phyloP scores from a whole-genome alignment of 139 green algal species.

The Volvox africanus region DNA sequence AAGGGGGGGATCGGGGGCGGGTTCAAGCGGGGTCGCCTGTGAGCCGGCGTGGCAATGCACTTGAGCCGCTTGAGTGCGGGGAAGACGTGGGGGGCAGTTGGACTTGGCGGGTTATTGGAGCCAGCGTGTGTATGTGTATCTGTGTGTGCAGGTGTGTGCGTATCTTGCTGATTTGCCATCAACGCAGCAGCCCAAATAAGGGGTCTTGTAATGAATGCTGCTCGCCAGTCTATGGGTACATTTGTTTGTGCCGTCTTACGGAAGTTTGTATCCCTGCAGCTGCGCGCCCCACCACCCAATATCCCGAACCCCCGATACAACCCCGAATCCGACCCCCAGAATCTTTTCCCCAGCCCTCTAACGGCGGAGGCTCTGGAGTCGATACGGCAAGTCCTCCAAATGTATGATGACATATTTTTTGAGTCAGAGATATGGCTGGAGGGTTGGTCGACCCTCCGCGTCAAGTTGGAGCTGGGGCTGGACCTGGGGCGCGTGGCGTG shows the following conservation, averaged over 20 bases:
- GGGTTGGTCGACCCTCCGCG: background rate
- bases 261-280: background rate
- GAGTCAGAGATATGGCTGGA: constrained; percentile 15
- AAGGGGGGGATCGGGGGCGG: no score
- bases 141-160: no score
- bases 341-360: constrained; percentile 11
- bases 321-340: background rate
- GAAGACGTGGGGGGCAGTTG: no score
- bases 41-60: no score
- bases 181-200: no score
- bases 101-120: no score
- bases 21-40: no score
- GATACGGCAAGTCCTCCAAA: background rate
- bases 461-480: constrained; percentile 27
- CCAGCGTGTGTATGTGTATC: background rate
- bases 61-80: no score
- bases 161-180: no score
- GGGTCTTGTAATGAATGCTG: no score
- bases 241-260: no score
- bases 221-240: no score
- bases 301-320: background rate
- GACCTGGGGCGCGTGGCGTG: constrained; percentile 37
- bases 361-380: background rate
- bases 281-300: background rate
- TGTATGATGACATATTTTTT: constrained; percentile 10